Base-by-base conservation (phyloP, 208 protist genomes). In the Blastocrithidia nonstop region DNA sequence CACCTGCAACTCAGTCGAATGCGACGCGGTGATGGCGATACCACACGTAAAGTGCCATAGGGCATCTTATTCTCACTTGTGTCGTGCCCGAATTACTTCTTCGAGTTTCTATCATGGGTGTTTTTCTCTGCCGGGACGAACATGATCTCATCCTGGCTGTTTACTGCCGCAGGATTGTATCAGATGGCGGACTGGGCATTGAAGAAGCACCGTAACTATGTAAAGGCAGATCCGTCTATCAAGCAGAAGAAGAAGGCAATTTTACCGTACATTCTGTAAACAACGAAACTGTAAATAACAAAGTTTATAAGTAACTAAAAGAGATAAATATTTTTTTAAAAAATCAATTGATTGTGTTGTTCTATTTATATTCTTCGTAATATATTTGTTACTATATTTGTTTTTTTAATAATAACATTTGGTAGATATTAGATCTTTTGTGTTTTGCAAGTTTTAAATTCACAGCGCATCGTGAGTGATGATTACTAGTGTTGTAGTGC, bases 61-160 rank as follows among this genome's bases (percentile, higher is more conserved):
- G 80, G 83, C 28, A 54, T 73, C 13, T 67, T 95, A 27, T 97
- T 97, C 59, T 55, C 83, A 13, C 53, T 90, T 11, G 80, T 95
- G 4, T 79, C 83, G 26, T 97, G 93, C 82, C 90, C 94, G 17
- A 97, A 97, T 65, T 97, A 97, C 75, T 82, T 80, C 41, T 95
- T 92, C 54, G 94, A 97, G 67, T 76, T 97, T 23, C 61, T 94
- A 45, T 82, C 75, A 8, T 97, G 94, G 94, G 66, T 93, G 7
- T 44, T 54, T 54, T 97, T 97, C 65, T 85, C 70, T 6, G 21
- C 93, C 37, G 83, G 88, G 52, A 93, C 84, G 20, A 79, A 81
- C 55, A 71, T 75, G 44, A 19, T 86, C 28, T 63, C 70, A 22
- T 76, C 75, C 21, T 91, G 76, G 71, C 53, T 82, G 49, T 94